A percentile compares a stretch with the other conserved stretches of the same genome.
phyloP scores from a whole-genome alignment of 345 rosid species.

The Luvunga scandens region DNA sequence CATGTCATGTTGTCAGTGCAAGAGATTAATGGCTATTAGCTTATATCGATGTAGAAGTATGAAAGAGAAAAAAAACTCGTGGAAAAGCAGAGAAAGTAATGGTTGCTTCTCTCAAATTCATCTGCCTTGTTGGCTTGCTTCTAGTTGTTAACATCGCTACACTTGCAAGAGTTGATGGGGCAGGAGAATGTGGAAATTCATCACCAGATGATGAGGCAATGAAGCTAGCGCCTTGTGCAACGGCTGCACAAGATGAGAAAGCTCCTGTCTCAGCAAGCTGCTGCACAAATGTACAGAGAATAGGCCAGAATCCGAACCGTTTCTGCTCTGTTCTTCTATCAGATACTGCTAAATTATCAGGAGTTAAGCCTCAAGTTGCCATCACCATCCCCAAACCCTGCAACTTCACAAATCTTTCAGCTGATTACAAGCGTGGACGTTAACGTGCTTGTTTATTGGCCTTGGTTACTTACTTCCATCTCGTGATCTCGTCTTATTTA shows the following conservation, averaged over 20 bases:
- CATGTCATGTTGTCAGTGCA: too few species aligned
- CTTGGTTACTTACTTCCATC: too few species aligned
- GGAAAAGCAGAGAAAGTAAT: constrained; percentile 11
- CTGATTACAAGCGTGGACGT: constrained; percentile 47
- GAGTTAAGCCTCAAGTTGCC: constrained; percentile 30
- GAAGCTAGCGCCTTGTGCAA: constrained; percentile 32
- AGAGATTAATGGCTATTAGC: too few species aligned
- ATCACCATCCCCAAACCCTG: constrained; percentile 45
- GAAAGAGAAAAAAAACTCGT: too few species aligned
- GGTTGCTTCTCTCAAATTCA: constrained; percentile 23
- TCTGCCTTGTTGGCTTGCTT: constrained; percentile 25
- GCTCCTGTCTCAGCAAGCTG: constrained; percentile 30
- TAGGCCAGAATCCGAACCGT: constrained; percentile 33
- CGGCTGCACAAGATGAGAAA: constrained; percentile 32
- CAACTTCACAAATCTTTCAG: constrained; percentile 38
- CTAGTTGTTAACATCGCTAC: constrained; percentile 10
- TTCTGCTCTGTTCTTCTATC: constrained; percentile 41
- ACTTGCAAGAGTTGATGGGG: constrained; percentile 22
- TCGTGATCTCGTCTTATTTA: neutral
- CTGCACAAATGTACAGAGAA: constrained; percentile 33
- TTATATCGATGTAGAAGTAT: too few species aligned
- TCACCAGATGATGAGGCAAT: constrained; percentile 37
- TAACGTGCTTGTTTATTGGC: too few species aligned
- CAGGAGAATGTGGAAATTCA: constrained; percentile 39
- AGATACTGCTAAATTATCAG: constrained; percentile 36